These are phyloP conservation scores for Macadamia integrifolia DNA, from an alignment of 164 flowering plant genomes.

Conservation along the genomic window DNA sequence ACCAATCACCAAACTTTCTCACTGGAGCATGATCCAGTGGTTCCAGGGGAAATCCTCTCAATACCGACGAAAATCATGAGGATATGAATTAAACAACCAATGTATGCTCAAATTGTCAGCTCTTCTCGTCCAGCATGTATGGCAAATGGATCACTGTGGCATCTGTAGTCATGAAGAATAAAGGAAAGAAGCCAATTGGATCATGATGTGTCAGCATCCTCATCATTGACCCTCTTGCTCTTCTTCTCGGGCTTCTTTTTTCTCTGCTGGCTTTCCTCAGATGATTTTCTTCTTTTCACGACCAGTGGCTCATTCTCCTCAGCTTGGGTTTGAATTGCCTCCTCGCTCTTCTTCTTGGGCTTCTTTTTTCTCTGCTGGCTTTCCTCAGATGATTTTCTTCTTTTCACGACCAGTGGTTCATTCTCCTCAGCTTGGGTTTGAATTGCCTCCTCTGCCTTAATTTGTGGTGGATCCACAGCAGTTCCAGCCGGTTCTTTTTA, in stretches of 20 bases:
- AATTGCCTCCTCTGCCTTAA: slow-evolving; percentile 9
- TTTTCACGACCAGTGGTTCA: too few species aligned
- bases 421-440: too few species aligned
- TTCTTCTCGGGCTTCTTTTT: slow-evolving; percentile 35
- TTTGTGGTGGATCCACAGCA: slow-evolving; percentile 10
- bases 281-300: too few species aligned
- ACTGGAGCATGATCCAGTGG: too few species aligned
- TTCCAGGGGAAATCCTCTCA: too few species aligned
- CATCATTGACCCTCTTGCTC: slow-evolving; percentile 26
- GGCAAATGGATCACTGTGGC: background rate
- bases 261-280: too few species aligned
- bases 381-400: too few species aligned
- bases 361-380: slow-evolving; percentile 15
- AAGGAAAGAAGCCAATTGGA: background rate
- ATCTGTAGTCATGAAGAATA: background rate
- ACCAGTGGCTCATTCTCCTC: too few species aligned
- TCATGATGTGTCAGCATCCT: background rate
- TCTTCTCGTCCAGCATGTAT: background rate
- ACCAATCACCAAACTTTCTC: too few species aligned
- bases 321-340: too few species aligned
- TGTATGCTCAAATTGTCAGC: background rate
- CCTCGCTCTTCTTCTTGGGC: slow-evolving; percentile 36
- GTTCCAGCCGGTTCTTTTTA: slow-evolving; percentile 19
- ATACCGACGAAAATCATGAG: too few species aligned
- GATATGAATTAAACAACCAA: too few species aligned